Base-by-base conservation (phyloP, 306 rosid genomes). In the Fragaria vesca region DNA sequence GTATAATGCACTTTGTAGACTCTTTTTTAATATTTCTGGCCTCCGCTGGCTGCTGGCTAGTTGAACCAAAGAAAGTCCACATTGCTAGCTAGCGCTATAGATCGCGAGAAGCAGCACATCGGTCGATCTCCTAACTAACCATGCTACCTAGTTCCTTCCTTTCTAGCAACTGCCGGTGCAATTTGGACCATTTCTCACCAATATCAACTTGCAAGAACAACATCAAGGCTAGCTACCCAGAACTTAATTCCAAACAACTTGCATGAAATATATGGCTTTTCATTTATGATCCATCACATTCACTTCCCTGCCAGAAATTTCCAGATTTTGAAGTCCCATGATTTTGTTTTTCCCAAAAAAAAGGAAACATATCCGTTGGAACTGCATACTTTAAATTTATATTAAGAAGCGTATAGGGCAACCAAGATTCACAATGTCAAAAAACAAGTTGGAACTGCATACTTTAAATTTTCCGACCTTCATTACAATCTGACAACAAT, bases 11-110 rank as follows among this genome's bases (percentile, higher is more conserved):
- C 43, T 45, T 7, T 12, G 62, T n/a, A 12, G 78, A 60, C 57
- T 45, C 18, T 43, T 66, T 45, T 43, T 66, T 45, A 45, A 63
- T 36, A 62, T 21, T 30, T 28, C 43, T 17, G 20, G 6, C 43
- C 4, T 32, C 36, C 10, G 57, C 70, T 66, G 71, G 71, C 71
- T 18, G 70, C 32, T 60, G 71, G 43, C 69, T 42, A 32, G 26
- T 74, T 10, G 50, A 5, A 5, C 6, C 5, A 12, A 45, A 45
- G 78, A 26, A 5, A 58, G 69, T 43, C 69, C 21, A 65, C 69
- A 65, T 16, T 30, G 69, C 43, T 30, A 12, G 67, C 67, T 61
- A 30, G 68, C n/a, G 42, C n/a, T 15, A 61, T 6, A 73, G 66
- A 62, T 0, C 15, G 32, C 65, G 26, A 58, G 50, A 36, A 18